Conservation (phyloP, 2,329 filamentous ascomycete species). For the Sphaceloma murrayae region DNA sequence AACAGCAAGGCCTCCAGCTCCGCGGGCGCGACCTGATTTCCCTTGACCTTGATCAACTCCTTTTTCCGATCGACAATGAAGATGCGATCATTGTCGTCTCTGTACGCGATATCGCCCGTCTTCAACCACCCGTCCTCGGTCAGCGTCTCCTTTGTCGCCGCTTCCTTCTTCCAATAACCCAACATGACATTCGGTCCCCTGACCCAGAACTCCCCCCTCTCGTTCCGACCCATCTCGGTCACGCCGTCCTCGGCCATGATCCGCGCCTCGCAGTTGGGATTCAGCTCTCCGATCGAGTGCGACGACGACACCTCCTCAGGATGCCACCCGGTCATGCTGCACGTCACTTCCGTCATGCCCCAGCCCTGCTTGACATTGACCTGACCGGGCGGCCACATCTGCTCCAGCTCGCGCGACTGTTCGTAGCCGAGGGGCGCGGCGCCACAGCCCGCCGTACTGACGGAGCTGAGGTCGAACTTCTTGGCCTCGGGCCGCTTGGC, state of each 20-base stretch:
- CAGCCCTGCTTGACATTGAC: slow-evolving; percentile 57
- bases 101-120: slow-evolving; percentile 61
- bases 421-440: slow-evolving; percentile 53
- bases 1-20: slow-evolving; percentile 50
- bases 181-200: slow-evolving; percentile 62
- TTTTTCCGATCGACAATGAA: slow-evolving; percentile 68
- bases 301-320: slow-evolving; percentile 38
- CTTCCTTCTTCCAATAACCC: slow-evolving; percentile 64
- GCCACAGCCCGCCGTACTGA: slow-evolving; percentile 52
- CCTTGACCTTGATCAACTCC: slow-evolving; percentile 55
- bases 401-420: slow-evolving; percentile 44
- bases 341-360: slow-evolving; percentile 81
- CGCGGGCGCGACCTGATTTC: slow-evolving; percentile 51
- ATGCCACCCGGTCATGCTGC: slow-evolving; percentile 57
- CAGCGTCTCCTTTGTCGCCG: slow-evolving; percentile 56
- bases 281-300: slow-evolving; percentile 54
- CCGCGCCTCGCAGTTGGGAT: slow-evolving; percentile 59
- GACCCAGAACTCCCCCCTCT: slow-evolving; percentile 64
- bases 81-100: slow-evolving; percentile 47
- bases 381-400: slow-evolving; percentile 41
- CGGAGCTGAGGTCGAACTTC: slow-evolving; percentile 58
- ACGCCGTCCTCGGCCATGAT: slow-evolving; percentile 52
- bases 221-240: slow-evolving; percentile 38
- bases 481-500: slow-evolving; percentile 59
- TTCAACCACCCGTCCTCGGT: slow-evolving; percentile 58